A percentile compares a stretch with the other conserved stretches of the same genome.
These are phyloP conservation scores for Aureobasidium musti DNA, from an alignment of 2,329 filamentous ascomycete species.

Conservation along the genomic window DNA sequence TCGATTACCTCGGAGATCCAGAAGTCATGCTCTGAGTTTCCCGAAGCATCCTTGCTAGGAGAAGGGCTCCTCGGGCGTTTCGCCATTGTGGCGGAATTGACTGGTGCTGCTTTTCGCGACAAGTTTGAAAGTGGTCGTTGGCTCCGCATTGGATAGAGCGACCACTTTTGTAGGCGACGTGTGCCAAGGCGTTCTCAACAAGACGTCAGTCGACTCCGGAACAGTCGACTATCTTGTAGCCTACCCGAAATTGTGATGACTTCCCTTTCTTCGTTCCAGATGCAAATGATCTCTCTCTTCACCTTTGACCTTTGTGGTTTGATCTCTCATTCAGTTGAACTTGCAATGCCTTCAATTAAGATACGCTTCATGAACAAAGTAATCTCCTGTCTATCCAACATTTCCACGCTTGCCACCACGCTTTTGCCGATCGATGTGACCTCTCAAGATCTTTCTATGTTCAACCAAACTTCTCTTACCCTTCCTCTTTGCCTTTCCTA, in stretches of 20 bases:
- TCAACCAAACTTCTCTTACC: constrained; percentile 91
- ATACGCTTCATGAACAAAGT: neutral
- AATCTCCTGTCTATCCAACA: neutral
- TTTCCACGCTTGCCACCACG: constrained; percentile 82
- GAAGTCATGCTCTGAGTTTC: constrained; percentile 37
- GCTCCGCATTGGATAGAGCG: neutral
- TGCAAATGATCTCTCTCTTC: too few relatives aligned
- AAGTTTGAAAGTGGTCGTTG: neutral
- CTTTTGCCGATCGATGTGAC: constrained; percentile 80
- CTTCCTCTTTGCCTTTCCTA: constrained; percentile 94
- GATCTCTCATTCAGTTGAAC: neutral
- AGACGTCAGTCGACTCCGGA: neutral
- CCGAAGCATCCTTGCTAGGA: constrained; percentile 16
- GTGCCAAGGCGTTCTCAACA: constrained; percentile 4
- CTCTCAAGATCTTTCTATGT: constrained; percentile 75
- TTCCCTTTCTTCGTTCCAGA: neutral
- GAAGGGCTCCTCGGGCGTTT: constrained; percentile 30
- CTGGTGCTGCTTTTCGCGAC: neutral
- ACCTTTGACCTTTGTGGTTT: too few relatives aligned
- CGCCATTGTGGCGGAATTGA: constrained; percentile 1
- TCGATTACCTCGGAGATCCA: constrained; percentile 51
- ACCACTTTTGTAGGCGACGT: neutral
- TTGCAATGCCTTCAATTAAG: neutral
- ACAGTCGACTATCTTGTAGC: neutral
- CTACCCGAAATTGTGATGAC: neutral